Conservation (phyloP, 2,329 filamentous ascomycete genomes). For the Pyrenochaeta sp. region DNA sequence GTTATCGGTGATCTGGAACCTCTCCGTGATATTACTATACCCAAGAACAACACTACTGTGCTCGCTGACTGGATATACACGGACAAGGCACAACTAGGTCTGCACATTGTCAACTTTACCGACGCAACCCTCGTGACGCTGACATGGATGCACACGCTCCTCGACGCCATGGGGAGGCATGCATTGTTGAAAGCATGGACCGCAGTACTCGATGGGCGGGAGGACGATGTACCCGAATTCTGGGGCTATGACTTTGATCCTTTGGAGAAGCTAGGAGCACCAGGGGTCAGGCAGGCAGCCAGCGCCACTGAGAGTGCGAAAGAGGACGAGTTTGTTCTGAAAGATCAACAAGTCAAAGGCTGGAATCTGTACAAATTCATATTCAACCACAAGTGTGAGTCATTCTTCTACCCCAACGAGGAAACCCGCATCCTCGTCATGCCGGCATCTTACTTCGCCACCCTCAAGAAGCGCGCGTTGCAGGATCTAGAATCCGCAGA, state of each 20-base stretch:
- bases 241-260: conserved; percentile 31
- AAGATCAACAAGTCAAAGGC: conserved; percentile 12
- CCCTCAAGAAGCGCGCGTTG: conserved; percentile 16
- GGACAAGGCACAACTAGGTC: conserved; percentile 26
- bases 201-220: conserved; percentile 30
- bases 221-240: conserved; percentile 23
- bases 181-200: conserved; percentile 30
- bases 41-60: conserved; percentile 6
- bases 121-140: conserved; percentile 35
- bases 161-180: conserved; percentile 29
- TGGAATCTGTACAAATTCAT: conserved; percentile 16
- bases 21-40: conserved; percentile 8
- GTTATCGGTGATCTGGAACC: conserved; percentile 1
- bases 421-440: conserved; percentile 17
- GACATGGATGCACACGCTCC: conserved; percentile 30
- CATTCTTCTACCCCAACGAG: conserved; percentile 15
- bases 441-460: conserved; percentile 21
- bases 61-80: conserved; percentile 28
- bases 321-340: conserved; percentile 19
- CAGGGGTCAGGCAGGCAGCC: background rate
- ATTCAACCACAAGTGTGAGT: conserved; percentile 24
- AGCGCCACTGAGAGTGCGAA: background rate
- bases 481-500: conserved; percentile 13
- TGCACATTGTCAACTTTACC: conserved; percentile 28
- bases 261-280: conserved; percentile 12